Evolutionary conservation across 257 asterid genomes (phyloP), one percentile per base, ranked within the genome.

Genomic region (Lithospermum erythrorhizon): DNA sequence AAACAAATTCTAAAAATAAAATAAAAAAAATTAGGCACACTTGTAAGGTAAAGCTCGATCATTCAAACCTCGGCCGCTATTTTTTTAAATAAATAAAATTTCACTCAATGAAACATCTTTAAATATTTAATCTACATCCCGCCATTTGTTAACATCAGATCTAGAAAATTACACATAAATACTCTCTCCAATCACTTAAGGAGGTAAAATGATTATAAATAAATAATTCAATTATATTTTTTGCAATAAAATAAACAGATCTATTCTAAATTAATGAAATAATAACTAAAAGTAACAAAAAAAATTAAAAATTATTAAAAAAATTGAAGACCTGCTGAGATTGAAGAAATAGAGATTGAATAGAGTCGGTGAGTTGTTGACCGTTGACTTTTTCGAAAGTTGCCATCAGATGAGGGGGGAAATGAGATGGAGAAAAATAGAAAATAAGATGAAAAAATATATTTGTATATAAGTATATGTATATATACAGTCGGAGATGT

Each of bases 281-380:
- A 56, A 54, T 14, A 24, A 57, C 0, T 24, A 22, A 56, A 6
- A 56, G 4, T 5, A 3, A 21, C 2, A 9, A 30, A 6, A 61
- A 24, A 9, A 7, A 55, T 35, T 6, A 35, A 35, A 35, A 35
- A 30, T 30, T 24, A 24, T 24, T 24, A 3, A 35, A 35, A 35
- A 35, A 58, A 24, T 11, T 21, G 22, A 22, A 29, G 20, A 84
- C 94, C 90, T 77, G 78, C 55, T 72, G 69, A 6, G 81, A 59
- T 49, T 69, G 62, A 66, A 75, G 67, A 6, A 79, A 58, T 55
- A 81, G 73, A 69, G 72, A 81, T 51, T 53, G 76, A 37, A 79
- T 47, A 41, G 62, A 61, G 64, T 71, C 70, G 63, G 66, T 68
- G 62, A 79, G 65, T 73, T 72, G 78, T 29, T 56, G 68, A 59